Conservation (phyloP, 1,139 yeast genomes). For the Debaryomyces psychrophilus region DNA sequence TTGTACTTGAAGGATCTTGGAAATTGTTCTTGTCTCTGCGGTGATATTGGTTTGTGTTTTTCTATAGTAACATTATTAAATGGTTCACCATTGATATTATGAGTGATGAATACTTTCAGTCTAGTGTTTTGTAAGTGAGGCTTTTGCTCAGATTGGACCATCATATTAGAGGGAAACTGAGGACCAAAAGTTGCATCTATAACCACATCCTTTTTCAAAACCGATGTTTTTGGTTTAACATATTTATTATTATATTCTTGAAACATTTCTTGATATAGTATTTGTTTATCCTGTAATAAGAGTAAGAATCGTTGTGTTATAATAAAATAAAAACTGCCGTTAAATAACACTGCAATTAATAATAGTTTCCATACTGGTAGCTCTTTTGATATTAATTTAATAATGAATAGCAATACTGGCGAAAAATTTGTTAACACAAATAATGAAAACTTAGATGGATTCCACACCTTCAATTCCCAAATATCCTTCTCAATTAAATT, state of each 20-base stretch:
- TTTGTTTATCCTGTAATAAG: constrained; percentile 59
- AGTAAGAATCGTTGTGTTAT: constrained; percentile 47
- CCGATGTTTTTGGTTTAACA: constrained; percentile 62
- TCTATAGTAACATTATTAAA: constrained; percentile 18
- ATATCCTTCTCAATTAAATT: constrained; percentile 28
- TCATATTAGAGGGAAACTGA: constrained; percentile 22
- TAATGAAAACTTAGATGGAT: constrained; percentile 56
- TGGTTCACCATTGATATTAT: constrained; percentile 47
- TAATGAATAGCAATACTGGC: constrained; percentile 51
- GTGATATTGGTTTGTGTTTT: constrained; percentile 7
- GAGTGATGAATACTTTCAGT: constrained; percentile 50
- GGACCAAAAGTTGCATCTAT: constrained; percentile 62
- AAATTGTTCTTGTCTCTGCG: constrained; percentile 5
- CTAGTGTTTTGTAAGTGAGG: constrained; percentile 36
- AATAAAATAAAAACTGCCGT: constrained; percentile 43
- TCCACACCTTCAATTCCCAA: constrained; percentile 64
- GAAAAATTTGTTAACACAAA: constrained; percentile 55
- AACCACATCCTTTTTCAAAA: constrained; percentile 60
- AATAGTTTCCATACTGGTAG: constrained; percentile 43
- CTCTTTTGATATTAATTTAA: constrained; percentile 35
- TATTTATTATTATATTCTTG: constrained; percentile 66
- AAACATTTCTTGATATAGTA: constrained; percentile 62
- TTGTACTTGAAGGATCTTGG: constrained; percentile 7
- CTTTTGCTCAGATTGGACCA: constrained; percentile 33
- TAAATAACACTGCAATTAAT: constrained; percentile 37